Base-by-base conservation (phyloP, 2,329 filamentous ascomycete genomes). In the Venturia carpophila region DNA sequence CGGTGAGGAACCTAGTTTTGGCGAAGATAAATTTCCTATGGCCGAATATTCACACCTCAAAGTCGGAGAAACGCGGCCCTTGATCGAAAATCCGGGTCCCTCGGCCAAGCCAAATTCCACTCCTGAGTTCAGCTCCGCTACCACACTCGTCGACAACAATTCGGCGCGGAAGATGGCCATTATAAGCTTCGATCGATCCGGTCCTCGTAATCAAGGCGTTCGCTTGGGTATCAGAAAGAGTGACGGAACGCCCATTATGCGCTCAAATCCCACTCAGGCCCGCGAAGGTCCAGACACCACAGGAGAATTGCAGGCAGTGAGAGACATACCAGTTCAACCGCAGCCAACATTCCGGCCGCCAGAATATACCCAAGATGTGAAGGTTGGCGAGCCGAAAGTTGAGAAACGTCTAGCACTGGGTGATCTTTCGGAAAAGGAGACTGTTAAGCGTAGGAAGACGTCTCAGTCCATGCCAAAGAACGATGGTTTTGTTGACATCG, bases 131-230 rank as follows among this genome's bases (percentile, higher is more conserved):
- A n/a, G n/a, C 34, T 61, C 60, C 30, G 42, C 17, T 10, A 37
- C 37, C 13, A 19, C 60, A 43, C 62, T 63, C 13, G 43, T 63
- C 24, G 62, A 63, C n/a, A 45, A 49, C 42, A 21, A 34, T 43
- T 63, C 62, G 27, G 62, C 45, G 30, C 62, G 62, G 13, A 63
- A 49, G 30, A 39, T 45, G 47, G 17, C 62, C 42, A 49, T 63
- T 17, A 45, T 63, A 45, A 63, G 62, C 24, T 63, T 63, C 45
- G 62, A 55, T 55, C 62, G 43, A 39, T 55, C 42, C 37, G 62
- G 62, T 24, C 62, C 62, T 34, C 41, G 62, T 19, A 63, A 63
- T 41, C 62, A 63, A 49, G 62, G 62, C 13, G 6, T 34, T 37
- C 42, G 19, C 7, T 52, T 45, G 43, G 47, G 42, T 39, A 2